These are phyloP conservation scores for Saturnispora gosingensis DNA, from an alignment of 805 yeast genomes.

Conservation along the genomic window DNA sequence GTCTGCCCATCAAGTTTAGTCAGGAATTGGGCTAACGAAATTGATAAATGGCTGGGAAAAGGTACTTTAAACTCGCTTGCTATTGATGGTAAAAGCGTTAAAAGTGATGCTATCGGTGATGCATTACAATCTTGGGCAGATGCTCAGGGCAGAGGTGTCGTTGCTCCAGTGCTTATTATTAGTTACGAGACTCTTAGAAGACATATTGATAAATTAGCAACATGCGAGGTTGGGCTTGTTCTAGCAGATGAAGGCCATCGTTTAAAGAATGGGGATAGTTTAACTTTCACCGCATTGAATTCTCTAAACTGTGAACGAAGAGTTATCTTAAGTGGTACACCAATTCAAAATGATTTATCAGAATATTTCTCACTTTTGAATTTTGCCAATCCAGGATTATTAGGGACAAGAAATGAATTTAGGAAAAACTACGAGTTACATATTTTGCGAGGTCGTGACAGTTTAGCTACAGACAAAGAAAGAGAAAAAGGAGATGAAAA, in stretches of 20 bases:
- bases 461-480: conserved; percentile 78
- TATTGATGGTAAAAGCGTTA: conserved; percentile 81
- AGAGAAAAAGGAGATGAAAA: conserved; percentile 58
- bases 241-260: conserved; percentile 85
- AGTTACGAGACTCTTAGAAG: conserved; percentile 90
- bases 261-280: conserved; percentile 80
- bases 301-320: conserved; percentile 79
- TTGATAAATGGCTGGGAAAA: conserved; percentile 89
- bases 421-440: conserved; percentile 74
- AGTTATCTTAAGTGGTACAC: conserved; percentile 92
- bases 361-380: conserved; percentile 86
- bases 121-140: conserved; percentile 77
- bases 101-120: conserved; percentile 55
- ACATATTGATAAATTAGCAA: conserved; percentile 65
- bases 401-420: conserved; percentile 80
- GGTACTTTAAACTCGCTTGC: conserved; percentile 86
- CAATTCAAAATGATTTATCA: conserved; percentile 89
- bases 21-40: conserved; percentile 94
- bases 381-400: conserved; percentile 89
- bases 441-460: conserved; percentile 81
- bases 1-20: conserved; percentile 95
- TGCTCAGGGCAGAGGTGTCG: conserved; percentile 80
- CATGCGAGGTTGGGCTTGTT: conserved; percentile 76
- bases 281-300: conserved; percentile 80
- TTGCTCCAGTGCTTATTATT: conserved; percentile 86